Evolutionary conservation across 116 monocot genomes (phyloP).

Genomic region (Trichopus zeylanicus): DNA sequence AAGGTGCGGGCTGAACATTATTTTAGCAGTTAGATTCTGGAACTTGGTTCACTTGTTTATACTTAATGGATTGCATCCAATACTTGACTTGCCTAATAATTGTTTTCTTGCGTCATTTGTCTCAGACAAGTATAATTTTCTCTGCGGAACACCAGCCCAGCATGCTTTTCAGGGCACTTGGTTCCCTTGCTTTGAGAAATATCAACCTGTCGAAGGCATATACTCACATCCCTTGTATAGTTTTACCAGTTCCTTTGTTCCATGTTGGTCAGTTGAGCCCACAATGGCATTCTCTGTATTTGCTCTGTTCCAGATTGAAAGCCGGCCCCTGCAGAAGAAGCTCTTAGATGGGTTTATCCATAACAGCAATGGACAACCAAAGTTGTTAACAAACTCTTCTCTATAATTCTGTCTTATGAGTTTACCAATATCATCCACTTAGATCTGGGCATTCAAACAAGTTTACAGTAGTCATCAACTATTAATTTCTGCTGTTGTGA

Average conservation of each 20-base stretch:
- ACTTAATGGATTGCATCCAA: neutral
- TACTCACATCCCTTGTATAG: neutral
- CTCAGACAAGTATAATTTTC: slow-evolving; percentile 93
- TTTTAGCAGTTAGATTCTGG: neutral
- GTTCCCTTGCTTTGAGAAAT: slow-evolving; percentile 81
- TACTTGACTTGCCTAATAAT: too few relatives aligned
- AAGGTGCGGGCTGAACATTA: slow-evolving; percentile 24
- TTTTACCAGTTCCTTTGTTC: neutral
- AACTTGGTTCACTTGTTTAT: neutral
- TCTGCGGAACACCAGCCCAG: slow-evolving; percentile 93
- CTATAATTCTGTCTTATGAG: neutral
- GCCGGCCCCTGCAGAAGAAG: slow-evolving; percentile 56
- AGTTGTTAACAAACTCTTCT: slow-evolving; percentile 25
- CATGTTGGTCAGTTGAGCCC: too few relatives aligned
- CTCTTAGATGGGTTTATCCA: slow-evolving; percentile 35
- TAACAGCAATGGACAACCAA: slow-evolving; percentile 34
- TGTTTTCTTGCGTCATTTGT: too few relatives aligned
- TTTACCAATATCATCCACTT: neutral
- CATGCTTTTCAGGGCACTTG: slow-evolving; percentile 85
- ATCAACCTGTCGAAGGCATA: slow-evolving; percentile 88
- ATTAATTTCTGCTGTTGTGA: too few relatives aligned
- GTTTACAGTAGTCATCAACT: too few relatives aligned
- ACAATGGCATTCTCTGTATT: too few relatives aligned
- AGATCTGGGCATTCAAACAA: neutral
- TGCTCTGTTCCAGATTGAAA: slow-evolving; percentile 60